Conservation (phyloP, 371 early-diverging fungal genomes). For the Apophysomyces sp. region DNA sequence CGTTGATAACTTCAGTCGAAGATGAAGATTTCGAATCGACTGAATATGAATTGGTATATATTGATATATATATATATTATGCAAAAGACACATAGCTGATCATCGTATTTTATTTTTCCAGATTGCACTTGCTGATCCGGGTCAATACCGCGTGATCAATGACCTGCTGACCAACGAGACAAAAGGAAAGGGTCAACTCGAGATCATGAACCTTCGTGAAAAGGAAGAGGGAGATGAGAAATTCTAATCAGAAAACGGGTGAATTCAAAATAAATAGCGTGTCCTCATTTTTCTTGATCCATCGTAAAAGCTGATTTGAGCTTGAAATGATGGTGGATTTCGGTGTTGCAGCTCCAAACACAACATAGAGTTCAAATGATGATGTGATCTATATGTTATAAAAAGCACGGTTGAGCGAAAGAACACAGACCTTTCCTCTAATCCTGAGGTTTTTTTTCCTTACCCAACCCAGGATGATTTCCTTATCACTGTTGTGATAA, state of each 20-base stretch:
- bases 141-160: constrained; percentile 81
- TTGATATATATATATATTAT: background rate
- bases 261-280: constrained; percentile 68
- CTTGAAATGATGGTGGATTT: constrained; percentile 66
- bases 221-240: constrained; percentile 82
- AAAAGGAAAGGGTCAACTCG: constrained; percentile 86
- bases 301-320: constrained; percentile 62
- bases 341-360: constrained; percentile 68
- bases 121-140: constrained; percentile 91
- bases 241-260: constrained; percentile 62
- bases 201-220: constrained; percentile 82
- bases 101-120: constrained; percentile 25
- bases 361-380: constrained; percentile 71
- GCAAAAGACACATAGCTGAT: background rate
- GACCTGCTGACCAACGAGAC: constrained; percentile 82
- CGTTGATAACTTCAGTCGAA: constrained; percentile 74
- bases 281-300: constrained; percentile 76
- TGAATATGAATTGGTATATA: constrained; percentile 78
- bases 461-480: constrained; percentile 77
- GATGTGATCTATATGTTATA: constrained; percentile 70
- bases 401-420: background rate
- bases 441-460: constrained; percentile 11
- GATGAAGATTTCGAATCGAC: constrained; percentile 82
- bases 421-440: background rate
- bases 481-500: constrained; percentile 57